Evolutionary conservation across 305 asterid genomes (phyloP).

Genomic region (Lippia alba): DNA sequence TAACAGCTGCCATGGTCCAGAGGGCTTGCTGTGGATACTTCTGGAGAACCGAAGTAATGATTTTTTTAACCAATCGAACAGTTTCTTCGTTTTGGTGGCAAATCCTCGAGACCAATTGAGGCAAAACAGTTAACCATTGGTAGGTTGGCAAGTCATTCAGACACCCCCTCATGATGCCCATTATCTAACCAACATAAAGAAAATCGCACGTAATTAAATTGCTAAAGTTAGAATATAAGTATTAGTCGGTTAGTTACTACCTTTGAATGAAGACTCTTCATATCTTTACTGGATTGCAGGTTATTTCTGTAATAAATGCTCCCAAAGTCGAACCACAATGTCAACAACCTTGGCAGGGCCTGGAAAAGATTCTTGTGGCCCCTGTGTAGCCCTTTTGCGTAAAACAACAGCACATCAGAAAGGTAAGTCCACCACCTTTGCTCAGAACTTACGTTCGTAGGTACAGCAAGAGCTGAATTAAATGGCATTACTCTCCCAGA

Average conservation of each 20-base stretch:
- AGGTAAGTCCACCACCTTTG: conserved; percentile 85
- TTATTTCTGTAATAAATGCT: conserved; percentile 62
- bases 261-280: conserved; percentile 70
- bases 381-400: conserved; percentile 94
- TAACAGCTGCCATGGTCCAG: conserved; percentile 99
- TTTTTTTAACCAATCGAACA: conserved; percentile 80
- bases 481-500: conserved; percentile 57
- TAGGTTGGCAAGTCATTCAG: conserved; percentile 88
- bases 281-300: conserved; percentile 63
- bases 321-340: conserved; percentile 97
- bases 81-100: conserved; percentile 97
- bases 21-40: conserved; percentile 97
- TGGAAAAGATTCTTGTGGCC: conserved; percentile 97
- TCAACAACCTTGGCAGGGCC: conserved; percentile 96
- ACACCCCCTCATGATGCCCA: conserved; percentile 94
- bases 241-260: conserved; percentile 46
- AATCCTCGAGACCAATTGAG: conserved; percentile 97
- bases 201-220: conserved; percentile 15
- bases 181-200: conserved; percentile 56
- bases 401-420: conserved; percentile 86
- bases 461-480: conserved; percentile 51
- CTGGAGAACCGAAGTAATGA: conserved; percentile 86
- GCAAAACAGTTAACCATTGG: conserved; percentile 96
- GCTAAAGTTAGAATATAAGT: conserved; percentile 27
- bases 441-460: conserved; percentile 65